These are phyloP conservation scores for Phaeotremella fagi DNA, from an alignment of 768 basidiomycete genomes.

Conservation along the genomic window DNA sequence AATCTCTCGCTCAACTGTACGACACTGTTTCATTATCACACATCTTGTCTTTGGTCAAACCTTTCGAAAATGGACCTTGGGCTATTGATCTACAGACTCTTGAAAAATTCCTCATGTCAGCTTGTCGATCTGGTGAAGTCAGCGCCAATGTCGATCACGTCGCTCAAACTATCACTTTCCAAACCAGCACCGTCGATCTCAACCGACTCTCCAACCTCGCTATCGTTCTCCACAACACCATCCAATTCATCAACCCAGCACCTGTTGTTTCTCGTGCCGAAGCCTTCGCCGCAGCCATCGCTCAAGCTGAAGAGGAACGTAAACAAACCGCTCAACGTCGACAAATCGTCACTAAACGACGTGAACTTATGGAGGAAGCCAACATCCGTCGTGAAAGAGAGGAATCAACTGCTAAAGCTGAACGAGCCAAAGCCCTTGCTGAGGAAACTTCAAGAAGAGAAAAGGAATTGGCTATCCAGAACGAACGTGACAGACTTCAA, in stretches of 20 bases:
- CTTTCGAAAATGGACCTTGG: slow-evolving; percentile 60
- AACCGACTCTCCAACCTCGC: slow-evolving; percentile 71
- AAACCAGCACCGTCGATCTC: slow-evolving; percentile 50
- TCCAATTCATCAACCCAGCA: slow-evolving; percentile 52
- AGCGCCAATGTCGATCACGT: slow-evolving; percentile 83
- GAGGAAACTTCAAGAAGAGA: slow-evolving; percentile 65
- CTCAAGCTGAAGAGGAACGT: slow-evolving; percentile 47
- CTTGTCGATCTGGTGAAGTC: slow-evolving; percentile 80
- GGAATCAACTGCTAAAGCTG: slow-evolving; percentile 72
- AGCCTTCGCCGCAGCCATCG: slow-evolving; percentile 53
- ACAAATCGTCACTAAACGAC: slow-evolving; percentile 76
- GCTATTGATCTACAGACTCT: slow-evolving; percentile 60
- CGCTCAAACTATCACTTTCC: slow-evolving; percentile 74
- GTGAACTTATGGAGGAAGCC: slow-evolving; percentile 78
- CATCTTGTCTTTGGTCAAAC: slow-evolving; percentile 66
- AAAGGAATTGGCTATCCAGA: slow-evolving; percentile 59
- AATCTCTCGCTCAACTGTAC: slow-evolving; percentile 89
- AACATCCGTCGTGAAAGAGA: slow-evolving; percentile 82
- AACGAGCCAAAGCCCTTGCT: slow-evolving; percentile 57
- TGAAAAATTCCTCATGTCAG: slow-evolving; percentile 90
- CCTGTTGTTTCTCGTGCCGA: slow-evolving; percentile 54
- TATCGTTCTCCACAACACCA: slow-evolving; percentile 63
- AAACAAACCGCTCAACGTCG: slow-evolving; percentile 58
- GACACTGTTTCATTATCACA: slow-evolving; percentile 74
- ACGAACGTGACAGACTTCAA: slow-evolving; percentile 53